Conservation (phyloP, 148 eudicot species). For the Rhododendron ferrugineum region DNA sequence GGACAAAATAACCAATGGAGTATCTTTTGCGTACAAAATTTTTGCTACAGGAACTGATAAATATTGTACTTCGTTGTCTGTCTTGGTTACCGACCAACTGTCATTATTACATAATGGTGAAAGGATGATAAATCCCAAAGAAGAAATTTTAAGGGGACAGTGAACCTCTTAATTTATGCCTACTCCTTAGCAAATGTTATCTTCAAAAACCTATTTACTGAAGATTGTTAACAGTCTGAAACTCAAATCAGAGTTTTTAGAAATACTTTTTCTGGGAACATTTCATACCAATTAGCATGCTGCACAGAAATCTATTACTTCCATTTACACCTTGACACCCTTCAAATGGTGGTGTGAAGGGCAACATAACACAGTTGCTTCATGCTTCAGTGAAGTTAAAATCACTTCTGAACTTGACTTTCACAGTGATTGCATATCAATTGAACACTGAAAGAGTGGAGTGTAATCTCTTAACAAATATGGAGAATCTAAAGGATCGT, state of each 20-base stretch:
- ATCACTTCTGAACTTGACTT: neutral
- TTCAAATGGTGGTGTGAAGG: neutral
- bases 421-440: neutral
- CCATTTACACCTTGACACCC: neutral
- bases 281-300: neutral
- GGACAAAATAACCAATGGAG: neutral
- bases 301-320: neutral
- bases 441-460: neutral
- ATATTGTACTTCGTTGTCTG: neutral
- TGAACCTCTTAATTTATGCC: neutral
- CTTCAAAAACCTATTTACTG: neutral
- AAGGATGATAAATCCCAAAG: neutral
- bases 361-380: neutral
- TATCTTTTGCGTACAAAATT: neutral
- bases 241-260: neutral
- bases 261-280: neutral
- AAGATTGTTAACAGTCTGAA: neutral
- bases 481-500: neutral
- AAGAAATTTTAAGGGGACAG: neutral
- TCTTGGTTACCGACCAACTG: neutral
- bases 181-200: neutral
- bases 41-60: neutral
- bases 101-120: neutral
- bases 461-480: neutral
- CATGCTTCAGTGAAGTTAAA: neutral